Evolutionary conservation across 148 eudicot species (phyloP).

Genomic region (Heliosperma pusillum): DNA sequence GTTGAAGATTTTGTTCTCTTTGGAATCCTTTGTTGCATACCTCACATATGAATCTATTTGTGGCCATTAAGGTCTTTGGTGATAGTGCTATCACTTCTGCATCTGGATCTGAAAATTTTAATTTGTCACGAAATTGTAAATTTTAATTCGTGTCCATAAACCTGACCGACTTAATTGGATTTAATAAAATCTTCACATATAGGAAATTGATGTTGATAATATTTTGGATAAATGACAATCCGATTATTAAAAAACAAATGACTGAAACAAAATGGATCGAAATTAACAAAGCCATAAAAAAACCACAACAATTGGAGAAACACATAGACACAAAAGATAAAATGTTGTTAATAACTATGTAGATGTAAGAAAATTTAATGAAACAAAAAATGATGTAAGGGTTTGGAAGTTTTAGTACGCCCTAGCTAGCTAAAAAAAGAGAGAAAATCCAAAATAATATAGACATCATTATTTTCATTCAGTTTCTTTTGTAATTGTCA

Average conservation of each 20-base stretch:
- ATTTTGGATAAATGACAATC: neutral
- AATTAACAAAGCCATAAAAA: neutral
- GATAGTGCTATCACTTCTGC: constrained; percentile 49
- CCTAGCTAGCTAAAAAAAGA: constrained; percentile 8
- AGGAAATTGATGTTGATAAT: neutral
- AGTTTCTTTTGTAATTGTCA: constrained; percentile 20
- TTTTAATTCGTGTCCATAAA: neutral
- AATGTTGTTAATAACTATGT: neutral
- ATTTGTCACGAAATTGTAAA: neutral
- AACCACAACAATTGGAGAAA: neutral
- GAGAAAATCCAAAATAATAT: constrained; percentile 30
- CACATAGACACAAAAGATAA: neutral
- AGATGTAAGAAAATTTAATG: neutral
- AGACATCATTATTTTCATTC: constrained; percentile 21
- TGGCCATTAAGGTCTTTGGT: constrained; percentile 47
- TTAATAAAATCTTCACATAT: too few relatives aligned
- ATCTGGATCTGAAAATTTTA: constrained; percentile 37
- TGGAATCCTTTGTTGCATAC: constrained; percentile 54
- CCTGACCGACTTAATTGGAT: neutral
- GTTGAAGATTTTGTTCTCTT: constrained; percentile 49
- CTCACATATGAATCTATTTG: constrained; percentile 46
- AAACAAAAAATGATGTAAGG: constrained; percentile 10
- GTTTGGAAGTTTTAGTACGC: constrained; percentile 11
- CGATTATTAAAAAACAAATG: neutral
- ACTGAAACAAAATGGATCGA: neutral